Conservation (phyloP, 129 eudicot species). For the Helianthus tuberosus region DNA sequence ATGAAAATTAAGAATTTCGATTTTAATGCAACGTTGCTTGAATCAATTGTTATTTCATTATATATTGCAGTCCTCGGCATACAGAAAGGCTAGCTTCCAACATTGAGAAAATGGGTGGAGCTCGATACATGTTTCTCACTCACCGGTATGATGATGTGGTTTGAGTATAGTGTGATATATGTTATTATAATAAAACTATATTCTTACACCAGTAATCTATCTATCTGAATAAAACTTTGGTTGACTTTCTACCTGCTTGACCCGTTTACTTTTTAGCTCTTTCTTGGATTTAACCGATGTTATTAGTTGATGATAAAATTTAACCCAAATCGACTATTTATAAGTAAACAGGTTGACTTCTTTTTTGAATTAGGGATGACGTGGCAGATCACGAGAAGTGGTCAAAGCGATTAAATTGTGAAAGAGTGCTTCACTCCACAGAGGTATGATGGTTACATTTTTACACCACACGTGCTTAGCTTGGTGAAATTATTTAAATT, state of each 20-base stretch:
- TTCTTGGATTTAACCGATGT: not conserved
- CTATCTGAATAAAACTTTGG: not conserved
- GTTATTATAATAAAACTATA: not conserved
- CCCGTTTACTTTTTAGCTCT: not conserved
- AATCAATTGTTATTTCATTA: not conserved
- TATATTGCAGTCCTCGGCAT: constrained; percentile 65
- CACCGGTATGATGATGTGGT: constrained; percentile 53
- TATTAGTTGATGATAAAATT: not conserved
- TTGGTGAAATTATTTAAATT: not conserved
- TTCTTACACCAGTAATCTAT: not conserved
- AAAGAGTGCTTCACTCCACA: constrained; percentile 58
- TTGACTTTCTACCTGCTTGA: not conserved
- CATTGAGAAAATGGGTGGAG: constrained; percentile 74
- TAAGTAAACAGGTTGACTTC: not conserved
- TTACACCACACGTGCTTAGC: not conserved
- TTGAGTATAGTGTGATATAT: not conserved
- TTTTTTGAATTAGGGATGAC: constrained; percentile 61
- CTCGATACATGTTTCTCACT: constrained; percentile 77
- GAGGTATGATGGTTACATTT: constrained; percentile 40
- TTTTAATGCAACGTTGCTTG: not conserved
- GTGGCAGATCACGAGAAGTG: constrained; percentile 80
- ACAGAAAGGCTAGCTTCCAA: constrained; percentile 53
- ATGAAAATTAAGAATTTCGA: not conserved
- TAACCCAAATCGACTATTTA: not conserved
- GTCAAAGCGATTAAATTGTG: constrained; percentile 58